Base-by-base conservation (phyloP, 192 early-diverging fungal genomes). In the Podila horticola region DNA sequence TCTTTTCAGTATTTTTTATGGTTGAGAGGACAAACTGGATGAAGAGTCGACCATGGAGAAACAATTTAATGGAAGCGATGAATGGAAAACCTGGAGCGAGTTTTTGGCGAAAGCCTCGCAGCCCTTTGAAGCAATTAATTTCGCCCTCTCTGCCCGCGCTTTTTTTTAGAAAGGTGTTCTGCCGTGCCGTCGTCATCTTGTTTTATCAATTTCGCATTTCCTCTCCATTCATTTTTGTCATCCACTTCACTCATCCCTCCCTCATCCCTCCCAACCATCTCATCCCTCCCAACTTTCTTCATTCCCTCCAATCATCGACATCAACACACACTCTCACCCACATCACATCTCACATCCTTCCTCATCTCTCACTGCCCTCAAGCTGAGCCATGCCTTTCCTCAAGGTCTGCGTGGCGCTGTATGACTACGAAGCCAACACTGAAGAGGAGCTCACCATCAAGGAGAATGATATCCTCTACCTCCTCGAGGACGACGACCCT, bases 391-490 rank as follows among this genome's bases (percentile, higher is more conserved):
- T 84, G 83, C 83, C 77, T 62, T 82, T 90, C 59, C 45, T 88
- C 11, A 77, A 87, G 74, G 88, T 93, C 68, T 89, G 88, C 36
- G 86, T 90, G 71, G 96, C 97, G 30, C 86, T 98, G 48, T 99
- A 98, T 76, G 93, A 95, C 71, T 99, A 98, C 83, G 89, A 90
- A 28, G 93, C 97, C 45, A 85, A 88, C 30, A 93, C 89, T 62
- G 91, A 89, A 49, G 97, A 97, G 67, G 96, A 98, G 85, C 82
- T 99, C 36, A 76, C 87, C 33, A 91, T 99, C 66, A 84, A 88
- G 30, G 96, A 99, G 79, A 93, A 94, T 83, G 94, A 97, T 75
- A 86, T 95, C 55, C 74, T 99, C 38, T 91, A 97, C 82, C 88
- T 97, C 64, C 66, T 97, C 31, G 94, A 97, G 71, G 91, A 91